Conservation (phyloP, 305 asterid genomes). For the Stenogyne calaminthoides region DNA sequence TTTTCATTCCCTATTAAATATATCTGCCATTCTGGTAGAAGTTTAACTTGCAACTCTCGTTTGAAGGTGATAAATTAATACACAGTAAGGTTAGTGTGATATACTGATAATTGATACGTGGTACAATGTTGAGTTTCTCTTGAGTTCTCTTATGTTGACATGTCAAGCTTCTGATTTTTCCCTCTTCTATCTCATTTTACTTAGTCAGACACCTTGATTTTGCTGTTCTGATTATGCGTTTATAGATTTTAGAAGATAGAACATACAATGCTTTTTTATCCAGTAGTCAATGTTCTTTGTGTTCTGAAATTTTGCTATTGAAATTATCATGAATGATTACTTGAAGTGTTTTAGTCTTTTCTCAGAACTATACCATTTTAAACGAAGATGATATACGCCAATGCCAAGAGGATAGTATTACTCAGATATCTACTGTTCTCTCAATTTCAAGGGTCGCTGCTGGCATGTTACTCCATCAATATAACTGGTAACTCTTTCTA, state of each 20-base stretch:
- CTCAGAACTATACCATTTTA: slow-evolving; percentile 73
- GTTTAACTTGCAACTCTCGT: slow-evolving; percentile 3
- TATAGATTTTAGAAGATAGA: slow-evolving; percentile 25
- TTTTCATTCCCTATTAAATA: not conserved
- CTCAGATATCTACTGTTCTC: slow-evolving; percentile 76
- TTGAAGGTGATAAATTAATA: slow-evolving; percentile 18
- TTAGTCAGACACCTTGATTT: slow-evolving; percentile 17
- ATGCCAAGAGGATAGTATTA: slow-evolving; percentile 78
- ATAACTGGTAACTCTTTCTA: slow-evolving; percentile 69
- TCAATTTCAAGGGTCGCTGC: slow-evolving; percentile 89
- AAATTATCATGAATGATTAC: slow-evolving; percentile 24
- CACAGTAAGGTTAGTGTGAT: slow-evolving; percentile 4
- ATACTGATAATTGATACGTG: not conserved
- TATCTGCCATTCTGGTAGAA: slow-evolving; percentile 2
- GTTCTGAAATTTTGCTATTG: slow-evolving; percentile 13
- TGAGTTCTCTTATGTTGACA: slow-evolving; percentile 1
- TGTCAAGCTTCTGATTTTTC: not conserved
- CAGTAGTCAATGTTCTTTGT: not conserved
- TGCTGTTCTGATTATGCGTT: slow-evolving; percentile 5
- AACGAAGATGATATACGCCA: slow-evolving; percentile 77
- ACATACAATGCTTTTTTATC: not conserved
- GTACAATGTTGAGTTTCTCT: slow-evolving; percentile 16
- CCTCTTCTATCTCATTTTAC: slow-evolving; percentile 5
- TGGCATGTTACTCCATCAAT: slow-evolving; percentile 85
- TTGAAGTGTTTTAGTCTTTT: slow-evolving; percentile 16